Base-by-base conservation (phyloP, 768 basidiomycete genomes). In the Kwoniella shandongensis region DNA sequence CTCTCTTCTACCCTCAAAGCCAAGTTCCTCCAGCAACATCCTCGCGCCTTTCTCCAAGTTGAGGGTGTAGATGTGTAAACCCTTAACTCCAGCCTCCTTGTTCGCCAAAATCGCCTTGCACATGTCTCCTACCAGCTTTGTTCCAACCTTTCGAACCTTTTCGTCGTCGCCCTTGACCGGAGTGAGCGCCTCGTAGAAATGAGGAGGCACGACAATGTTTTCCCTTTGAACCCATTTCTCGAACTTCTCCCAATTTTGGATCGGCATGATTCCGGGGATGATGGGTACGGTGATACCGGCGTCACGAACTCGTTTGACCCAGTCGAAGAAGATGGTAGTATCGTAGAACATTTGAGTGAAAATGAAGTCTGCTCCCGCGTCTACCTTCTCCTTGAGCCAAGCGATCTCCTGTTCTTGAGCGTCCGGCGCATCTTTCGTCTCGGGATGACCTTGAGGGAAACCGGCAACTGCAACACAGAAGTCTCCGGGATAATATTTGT, bases 281-380 rank as follows among this genome's bases (percentile, higher is more conserved):
- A 94, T 88, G 17, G 91, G 92, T 26, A 92, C 81, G 1, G 85
- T 88, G 74, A 93, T 91, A 6, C 91, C 91, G 0, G 87, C 89
- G 11, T 81, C 88, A 56, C 91, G 84, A 29, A 91, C 84, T 41
- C 83, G 62, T 59, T 84, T 85, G 38, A 89, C 92, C 96, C 96
- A 99, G 47, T 81, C 81, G 69, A 96, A 85, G 79, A 99, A 98
- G 66, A 98, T 73, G 30, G 89, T 83, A 45, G 87, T 86, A 67
- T 96, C 93, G 79, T 93, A 96, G 80, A 97, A 97, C 90, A 97
- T 91, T 77, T 97, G 93, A 0, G 93, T 96, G 80, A 97, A 96
- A 77, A 97, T 96, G 79, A 94, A 89, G 73, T 85, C 82, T 59
- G 86, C 88, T 36, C 93, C 92, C 10, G 85, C 88, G 62, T 94